These are phyloP conservation scores for Tetratostichococcus sp. DNA, from an alignment of 139 green algal species.

Conservation along the genomic window DNA sequence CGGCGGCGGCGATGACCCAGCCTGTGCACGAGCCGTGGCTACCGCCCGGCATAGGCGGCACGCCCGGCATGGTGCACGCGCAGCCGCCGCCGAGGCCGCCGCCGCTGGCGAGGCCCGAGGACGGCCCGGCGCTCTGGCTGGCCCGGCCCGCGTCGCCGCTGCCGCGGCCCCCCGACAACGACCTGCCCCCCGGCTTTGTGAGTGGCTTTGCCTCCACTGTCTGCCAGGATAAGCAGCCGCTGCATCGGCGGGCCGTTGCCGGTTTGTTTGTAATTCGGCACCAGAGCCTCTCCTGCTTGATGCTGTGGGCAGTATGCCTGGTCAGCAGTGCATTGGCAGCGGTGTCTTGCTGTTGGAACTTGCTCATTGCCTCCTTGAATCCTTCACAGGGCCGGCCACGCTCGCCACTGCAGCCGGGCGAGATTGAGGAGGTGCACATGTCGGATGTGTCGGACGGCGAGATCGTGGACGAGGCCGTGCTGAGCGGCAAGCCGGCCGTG, in stretches of 20 bases:
- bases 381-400: neutral
- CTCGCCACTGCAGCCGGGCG: too few relatives aligned
- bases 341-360: too few relatives aligned
- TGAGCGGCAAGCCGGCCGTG: neutral
- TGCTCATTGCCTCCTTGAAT: neutral
- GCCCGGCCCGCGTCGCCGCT: neutral
- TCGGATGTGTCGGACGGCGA: neutral
- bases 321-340: too few relatives aligned
- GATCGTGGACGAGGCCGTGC: neutral
- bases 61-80: constrained; percentile 22
- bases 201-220: too few relatives aligned
- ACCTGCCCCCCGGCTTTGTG: neutral
- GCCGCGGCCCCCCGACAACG: neutral
- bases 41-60: neutral
- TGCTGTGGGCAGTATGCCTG: too few relatives aligned
- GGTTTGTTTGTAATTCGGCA: too few relatives aligned
- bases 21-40: neutral
- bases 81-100: neutral
- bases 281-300: too few relatives aligned
- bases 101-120: constrained; percentile 6
- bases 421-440: neutral
- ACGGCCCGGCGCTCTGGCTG: neutral
- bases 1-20: neutral
- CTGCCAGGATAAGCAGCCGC: too few relatives aligned
- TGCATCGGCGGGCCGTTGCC: too few relatives aligned